A percentile compares a stretch with the other conserved stretches of the same genome.
Conservation (phyloP, 1,139 yeast genomes). For the Geotrichum europaeum region DNA sequence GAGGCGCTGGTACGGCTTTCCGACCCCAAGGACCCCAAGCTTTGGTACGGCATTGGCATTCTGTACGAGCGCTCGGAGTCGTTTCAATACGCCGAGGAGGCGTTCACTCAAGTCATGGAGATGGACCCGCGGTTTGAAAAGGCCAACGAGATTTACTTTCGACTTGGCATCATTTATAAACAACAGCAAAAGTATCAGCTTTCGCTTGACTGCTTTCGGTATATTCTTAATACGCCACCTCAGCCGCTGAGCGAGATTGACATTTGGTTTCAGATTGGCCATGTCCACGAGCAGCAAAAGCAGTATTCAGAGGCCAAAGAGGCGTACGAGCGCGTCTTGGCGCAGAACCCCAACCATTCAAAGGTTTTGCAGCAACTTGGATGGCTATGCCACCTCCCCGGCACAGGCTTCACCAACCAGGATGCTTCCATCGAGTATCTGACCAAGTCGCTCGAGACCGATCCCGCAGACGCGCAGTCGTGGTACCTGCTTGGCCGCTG, state of each 20-base stretch:
- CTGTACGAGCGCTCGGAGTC: conserved; percentile 94
- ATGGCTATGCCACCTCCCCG: conserved; percentile 86
- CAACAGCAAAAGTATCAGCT: conserved; percentile 84
- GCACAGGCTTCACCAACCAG: conserved; percentile 65
- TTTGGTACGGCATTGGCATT: conserved; percentile 98
- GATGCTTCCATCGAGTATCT: conserved; percentile 77
- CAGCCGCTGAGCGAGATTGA: conserved; percentile 94
- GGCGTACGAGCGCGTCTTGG: conserved; percentile 88
- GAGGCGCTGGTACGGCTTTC: conserved; percentile 87
- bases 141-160: conserved; percentile 90
- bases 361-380: conserved; percentile 95
- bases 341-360: conserved; percentile 89
- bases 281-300: conserved; percentile 88
- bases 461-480: conserved; percentile 88
- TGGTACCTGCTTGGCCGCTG: conserved; percentile 97
- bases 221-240: conserved; percentile 85
- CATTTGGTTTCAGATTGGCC: conserved; percentile 97
- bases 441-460: conserved; percentile 82
- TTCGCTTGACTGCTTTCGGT: conserved; percentile 90
- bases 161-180: conserved; percentile 94
- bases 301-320: conserved; percentile 90
- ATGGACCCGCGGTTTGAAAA: conserved; percentile 94
- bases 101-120: conserved; percentile 90
- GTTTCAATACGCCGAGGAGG: conserved; percentile 95
- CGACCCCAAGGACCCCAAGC: conserved; percentile 90